phyloP scores from a whole-genome alignment of 768 basidiomycete species.

The Lentinula aciculospora region DNA sequence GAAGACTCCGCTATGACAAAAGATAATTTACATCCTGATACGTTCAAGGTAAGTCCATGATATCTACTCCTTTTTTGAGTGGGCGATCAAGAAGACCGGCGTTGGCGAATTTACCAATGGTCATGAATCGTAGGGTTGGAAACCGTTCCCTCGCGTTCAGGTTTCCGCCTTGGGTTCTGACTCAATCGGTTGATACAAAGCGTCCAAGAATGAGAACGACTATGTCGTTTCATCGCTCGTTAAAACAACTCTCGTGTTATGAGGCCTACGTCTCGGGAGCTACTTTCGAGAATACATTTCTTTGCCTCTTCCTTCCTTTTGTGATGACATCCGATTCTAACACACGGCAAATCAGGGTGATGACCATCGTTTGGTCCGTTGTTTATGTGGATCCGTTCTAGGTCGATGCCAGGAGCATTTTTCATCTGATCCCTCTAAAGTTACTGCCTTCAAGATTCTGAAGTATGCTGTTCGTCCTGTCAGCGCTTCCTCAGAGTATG shows the following conservation, averaged over 20 bases:
- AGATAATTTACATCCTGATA: conserved; percentile 44
- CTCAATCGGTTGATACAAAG: conserved; percentile 87
- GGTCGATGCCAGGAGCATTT: conserved; percentile 65
- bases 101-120: conserved; percentile 67
- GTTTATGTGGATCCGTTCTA: conserved; percentile 78
- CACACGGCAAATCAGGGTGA: conserved; percentile 40
- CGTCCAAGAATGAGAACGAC: conserved; percentile 68
- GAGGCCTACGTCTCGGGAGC: conserved; percentile 75
- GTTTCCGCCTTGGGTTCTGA: conserved; percentile 22
- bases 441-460: conserved; percentile 60
- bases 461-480: conserved; percentile 83
- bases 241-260: conserved; percentile 85
- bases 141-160: conserved; percentile 11
- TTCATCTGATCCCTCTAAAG: conserved; percentile 21
- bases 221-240: conserved; percentile 36
- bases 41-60: conserved; percentile 48
- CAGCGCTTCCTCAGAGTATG: conserved; percentile 57
- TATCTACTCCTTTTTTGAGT: conserved; percentile 12
- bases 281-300: conserved; percentile 82
- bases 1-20: conserved; percentile 50
- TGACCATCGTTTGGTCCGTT: conserved; percentile 62
- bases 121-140: conserved; percentile 21
- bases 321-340: conserved; percentile 12
- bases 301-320: conserved; percentile 13
- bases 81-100: conserved; percentile 95